A percentile compares a stretch with the other conserved stretches of the same genome.
These are phyloP conservation scores for Closterium sp. DNA, from an alignment of 139 green algal species.

Conservation along the genomic window DNA sequence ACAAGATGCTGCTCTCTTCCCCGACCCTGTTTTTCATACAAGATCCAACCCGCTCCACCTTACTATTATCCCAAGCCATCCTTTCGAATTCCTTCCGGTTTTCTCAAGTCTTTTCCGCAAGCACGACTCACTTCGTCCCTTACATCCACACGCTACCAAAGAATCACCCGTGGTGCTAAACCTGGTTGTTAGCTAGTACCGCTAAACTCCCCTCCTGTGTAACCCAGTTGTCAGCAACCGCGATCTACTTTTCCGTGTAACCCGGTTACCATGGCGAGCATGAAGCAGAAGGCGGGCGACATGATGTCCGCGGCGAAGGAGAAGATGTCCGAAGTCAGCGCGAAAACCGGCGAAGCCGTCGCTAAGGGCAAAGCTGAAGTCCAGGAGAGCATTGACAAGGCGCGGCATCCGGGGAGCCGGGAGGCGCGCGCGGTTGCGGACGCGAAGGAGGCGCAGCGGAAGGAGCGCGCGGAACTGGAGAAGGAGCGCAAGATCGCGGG, in stretches of 20 bases:
- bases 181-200: too few species aligned
- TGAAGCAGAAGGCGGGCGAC: neutral
- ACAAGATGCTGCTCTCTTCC: neutral
- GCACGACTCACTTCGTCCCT: too few species aligned
- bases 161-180: too few species aligned
- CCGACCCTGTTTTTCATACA: neutral
- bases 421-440: neutral
- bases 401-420: neutral
- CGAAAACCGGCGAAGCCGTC: neutral
- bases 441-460: neutral
- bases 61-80: neutral
- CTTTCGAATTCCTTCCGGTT: too few species aligned
- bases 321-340: neutral
- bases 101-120: too few species aligned
- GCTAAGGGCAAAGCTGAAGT: neutral
- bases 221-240: too few species aligned
- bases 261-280: neutral
- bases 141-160: too few species aligned
- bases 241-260: neutral
- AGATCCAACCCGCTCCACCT: neutral
- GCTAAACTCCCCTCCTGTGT: too few species aligned
- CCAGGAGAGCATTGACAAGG: neutral
- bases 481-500: neutral
- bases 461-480: neutral
- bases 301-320: neutral